Evolutionary conservation across 2,329 filamentous ascomycete genomes (phyloP), one percentile per base, ranked within the genome.

Genomic region (Zymoseptoria pseudotritici): DNA sequence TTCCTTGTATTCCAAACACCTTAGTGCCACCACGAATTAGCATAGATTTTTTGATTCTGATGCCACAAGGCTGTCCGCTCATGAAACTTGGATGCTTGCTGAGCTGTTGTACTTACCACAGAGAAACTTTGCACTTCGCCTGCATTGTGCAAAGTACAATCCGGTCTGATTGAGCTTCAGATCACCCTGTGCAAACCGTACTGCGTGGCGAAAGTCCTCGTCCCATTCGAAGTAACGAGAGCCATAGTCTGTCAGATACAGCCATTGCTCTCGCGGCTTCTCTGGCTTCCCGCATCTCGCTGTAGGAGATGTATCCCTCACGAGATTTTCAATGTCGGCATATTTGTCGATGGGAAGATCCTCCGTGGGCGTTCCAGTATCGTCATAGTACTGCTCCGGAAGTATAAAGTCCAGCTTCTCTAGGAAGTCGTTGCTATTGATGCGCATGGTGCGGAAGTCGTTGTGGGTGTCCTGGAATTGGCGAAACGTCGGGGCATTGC

Each of bases 381-480:
- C 50, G 17, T 59, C 59, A 6, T 52, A 53, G 49, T 62, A 63
- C 17, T 66, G 56, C 26, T 57, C 55, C 2, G 64, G 64, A 13
- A 64, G 36, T 13, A 61, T 55, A 46, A 63, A 61, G 26, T 58
- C 60, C 8, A 66, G 53, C 49, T 66, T 63, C 9, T 36, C 10
- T 17, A 53, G 20, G 53, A 56, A 61, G 36, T 66, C 64, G 50
- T 64, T 58, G 56, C 58, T 62, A 36, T 65, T 63, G 57, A 64
- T 57, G 13, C 64, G 54, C 56, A 63, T 56, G 19, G 60, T 55
- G 22, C 58, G 36, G 42, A 65, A 63, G 50, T 62, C 55, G 50
- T 65, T 65, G 31, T 63, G 54, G 10, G 56, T 60, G 53, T 65
- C 63, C 46, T 65, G 61, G 13, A 58, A 65, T 51, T 63, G 42